These are phyloP conservation scores for Phytophthora hibernalis DNA, from an alignment of 352 stramenopile species.

Conservation along the genomic window DNA sequence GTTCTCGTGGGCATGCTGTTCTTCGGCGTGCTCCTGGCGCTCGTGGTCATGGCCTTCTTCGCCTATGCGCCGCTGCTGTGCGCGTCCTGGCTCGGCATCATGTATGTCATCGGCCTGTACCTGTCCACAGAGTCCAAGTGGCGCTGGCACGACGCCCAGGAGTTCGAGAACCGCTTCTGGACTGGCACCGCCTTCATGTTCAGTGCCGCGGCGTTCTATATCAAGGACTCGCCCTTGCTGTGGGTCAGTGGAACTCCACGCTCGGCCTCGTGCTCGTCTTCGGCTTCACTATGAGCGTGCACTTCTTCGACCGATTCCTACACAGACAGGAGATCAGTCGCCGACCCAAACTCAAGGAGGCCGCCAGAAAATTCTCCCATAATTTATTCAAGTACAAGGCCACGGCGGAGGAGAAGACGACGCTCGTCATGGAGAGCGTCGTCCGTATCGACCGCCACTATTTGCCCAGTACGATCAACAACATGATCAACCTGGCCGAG, in stretches of 20 bases:
- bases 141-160: conserved; percentile 90
- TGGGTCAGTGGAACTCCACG: conserved; percentile 76
- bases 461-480: conserved; percentile 89
- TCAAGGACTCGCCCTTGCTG: conserved; percentile 93
- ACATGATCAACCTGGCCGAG: conserved; percentile 85
- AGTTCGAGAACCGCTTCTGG: conserved; percentile 98
- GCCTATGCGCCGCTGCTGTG: conserved; percentile 82
- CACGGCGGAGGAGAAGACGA: conserved; percentile 81
- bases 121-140: conserved; percentile 85
- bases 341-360: conserved; percentile 60
- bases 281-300: conserved; percentile 77
- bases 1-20: conserved; percentile 80
- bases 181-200: conserved; percentile 95
- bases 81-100: conserved; percentile 79
- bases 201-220: conserved; percentile 93
- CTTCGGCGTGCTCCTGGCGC: conserved; percentile 60
- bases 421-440: conserved; percentile 78
- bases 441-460: conserved; percentile 82
- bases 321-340: conserved; percentile 79
- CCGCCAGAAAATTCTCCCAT: conserved; percentile 55
- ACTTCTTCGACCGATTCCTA: conserved; percentile 86
- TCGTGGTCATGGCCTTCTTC: conserved; percentile 86
- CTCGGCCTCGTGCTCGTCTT: conserved; percentile 82
- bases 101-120: conserved; percentile 86
- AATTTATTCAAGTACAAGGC: conserved; percentile 88